Conservation (phyloP, 2,329 filamentous ascomycete species). For the Epichloe gansuensis region DNA sequence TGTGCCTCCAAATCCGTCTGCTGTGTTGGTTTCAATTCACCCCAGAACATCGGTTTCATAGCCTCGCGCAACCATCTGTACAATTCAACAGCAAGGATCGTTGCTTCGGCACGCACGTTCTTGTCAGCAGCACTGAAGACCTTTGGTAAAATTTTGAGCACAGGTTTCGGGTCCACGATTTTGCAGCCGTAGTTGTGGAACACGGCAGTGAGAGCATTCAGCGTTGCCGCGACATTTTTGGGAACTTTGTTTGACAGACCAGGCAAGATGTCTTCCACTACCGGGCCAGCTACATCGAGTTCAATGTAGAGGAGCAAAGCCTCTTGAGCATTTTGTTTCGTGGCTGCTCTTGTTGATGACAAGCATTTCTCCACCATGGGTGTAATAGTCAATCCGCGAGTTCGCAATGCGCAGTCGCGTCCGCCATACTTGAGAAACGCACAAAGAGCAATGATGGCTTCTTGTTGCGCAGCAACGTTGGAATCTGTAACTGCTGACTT, state of each 20-base stretch:
- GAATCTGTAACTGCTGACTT: conserved; percentile 87
- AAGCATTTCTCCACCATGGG: conserved; percentile 87
- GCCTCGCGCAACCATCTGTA: conserved; percentile 96
- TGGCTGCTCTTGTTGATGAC: conserved; percentile 72
- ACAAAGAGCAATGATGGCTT: conserved; percentile 76
- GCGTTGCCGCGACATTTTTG: conserved; percentile 63
- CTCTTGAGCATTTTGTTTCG: conserved; percentile 77
- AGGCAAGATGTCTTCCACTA: conserved; percentile 83
- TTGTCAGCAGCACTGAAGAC: conserved; percentile 95
- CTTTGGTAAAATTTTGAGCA: conserved; percentile 78
- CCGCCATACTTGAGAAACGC: conserved; percentile 88
- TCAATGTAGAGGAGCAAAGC: conserved; percentile 82
- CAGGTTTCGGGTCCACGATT: conserved; percentile 80
- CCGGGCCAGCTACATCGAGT: conserved; percentile 68
- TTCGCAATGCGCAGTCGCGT: conserved; percentile 63
- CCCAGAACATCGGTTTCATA: conserved; percentile 98
- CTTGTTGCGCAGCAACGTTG: conserved; percentile 93
- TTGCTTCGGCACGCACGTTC: conserved; percentile 89
- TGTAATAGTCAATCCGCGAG: conserved; percentile 59
- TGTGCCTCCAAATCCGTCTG: conserved; percentile 87
- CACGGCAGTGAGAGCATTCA: conserved; percentile 67
- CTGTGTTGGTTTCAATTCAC: conserved; percentile 86
- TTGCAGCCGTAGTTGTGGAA: conserved; percentile 94
- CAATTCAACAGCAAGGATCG: conserved; percentile 80
- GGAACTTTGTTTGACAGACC: conserved; percentile 78